phyloP scores from a whole-genome alignment of 495 filamentous ascomycete genomes.

The Xylaria palmicola region DNA sequence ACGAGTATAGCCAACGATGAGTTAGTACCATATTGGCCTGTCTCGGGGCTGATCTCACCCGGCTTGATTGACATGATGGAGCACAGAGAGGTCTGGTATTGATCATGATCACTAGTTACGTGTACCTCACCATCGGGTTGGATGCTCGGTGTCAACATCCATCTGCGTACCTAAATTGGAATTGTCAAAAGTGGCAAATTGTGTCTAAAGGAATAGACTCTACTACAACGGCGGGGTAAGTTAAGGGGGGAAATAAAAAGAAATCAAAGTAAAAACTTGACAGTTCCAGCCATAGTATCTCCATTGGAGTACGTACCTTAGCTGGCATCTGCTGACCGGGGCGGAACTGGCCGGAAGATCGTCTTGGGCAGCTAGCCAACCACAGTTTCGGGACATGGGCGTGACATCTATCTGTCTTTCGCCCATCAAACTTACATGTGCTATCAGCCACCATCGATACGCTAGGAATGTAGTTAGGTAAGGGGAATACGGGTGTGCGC shows the following conservation, averaged over 20 bases:
- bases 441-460: background rate
- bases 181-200: no score
- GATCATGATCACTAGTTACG: no score
- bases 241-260: background rate
- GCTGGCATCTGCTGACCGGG: conserved; percentile 1
- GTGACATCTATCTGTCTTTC: background rate
- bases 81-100: no score
- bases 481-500: no score
- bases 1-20: background rate
- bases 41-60: conserved; percentile 6
- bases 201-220: no score
- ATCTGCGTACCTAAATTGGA: no score
- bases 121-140: no score
- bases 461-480: no score
- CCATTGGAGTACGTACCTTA: no score
- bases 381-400: conserved; percentile 4
- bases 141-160: no score
- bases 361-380: conserved; percentile 3
- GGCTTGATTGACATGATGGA: background rate
- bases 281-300: no score
- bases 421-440: background rate
- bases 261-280: background rate
- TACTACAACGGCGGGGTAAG: no score
- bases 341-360: conserved; percentile 11
- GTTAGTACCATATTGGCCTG: background rate